Evolutionary conservation across 257 asterid species (phyloP), one percentile per base, ranked within the genome.

Genomic region (Jasminum sambac): DNA sequence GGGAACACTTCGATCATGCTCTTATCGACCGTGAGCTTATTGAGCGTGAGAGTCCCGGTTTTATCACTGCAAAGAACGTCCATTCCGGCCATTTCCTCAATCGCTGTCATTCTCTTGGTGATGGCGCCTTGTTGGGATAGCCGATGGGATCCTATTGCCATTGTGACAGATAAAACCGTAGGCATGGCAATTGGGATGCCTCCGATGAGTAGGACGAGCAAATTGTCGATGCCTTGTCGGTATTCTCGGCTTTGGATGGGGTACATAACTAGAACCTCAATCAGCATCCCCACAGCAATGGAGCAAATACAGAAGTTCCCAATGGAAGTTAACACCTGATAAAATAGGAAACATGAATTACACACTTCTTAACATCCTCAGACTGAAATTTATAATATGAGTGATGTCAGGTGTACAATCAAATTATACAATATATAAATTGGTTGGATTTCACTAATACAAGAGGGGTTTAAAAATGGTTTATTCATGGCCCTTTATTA

Each of bases 121-220:
- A 92, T 92, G 83, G 98, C 98, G 0, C 98, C 98, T 79, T 92
- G 98, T 11, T 92, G 85, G 5, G 98, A 89, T 5, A 92, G 89
- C 40, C 98, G 70, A 66, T 90, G 97, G 23, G 97, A 92, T 50
- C 96, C 98, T n/a, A 92, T 92, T 23, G 98, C 98, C 98, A 92
- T 92, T 30, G 98, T 91, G 39, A 91, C 98, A 0, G 98, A 91
- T 84, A 91, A 68, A 19, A 91, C 98, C 0, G 96, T 89, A 1
- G 98, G 96, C 98, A 92, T 92, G 71, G 98, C 98, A 66, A 92
- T 92, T 11, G 98, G 98, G 72, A 92, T 92, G 24, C 98, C 98
- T 48, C 96, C 98, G 8, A 92, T 92, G 12, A 92, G 96, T 74
- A 92, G 65, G 71, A 92, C 98, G 8, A 92, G 74, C 70, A 92